Percentiles rank a stretch among this genome's conserved stretches.
Conservation (phyloP, 2,329 filamentous ascomycete species). For the Arthrobotrys pseudoclavata region DNA sequence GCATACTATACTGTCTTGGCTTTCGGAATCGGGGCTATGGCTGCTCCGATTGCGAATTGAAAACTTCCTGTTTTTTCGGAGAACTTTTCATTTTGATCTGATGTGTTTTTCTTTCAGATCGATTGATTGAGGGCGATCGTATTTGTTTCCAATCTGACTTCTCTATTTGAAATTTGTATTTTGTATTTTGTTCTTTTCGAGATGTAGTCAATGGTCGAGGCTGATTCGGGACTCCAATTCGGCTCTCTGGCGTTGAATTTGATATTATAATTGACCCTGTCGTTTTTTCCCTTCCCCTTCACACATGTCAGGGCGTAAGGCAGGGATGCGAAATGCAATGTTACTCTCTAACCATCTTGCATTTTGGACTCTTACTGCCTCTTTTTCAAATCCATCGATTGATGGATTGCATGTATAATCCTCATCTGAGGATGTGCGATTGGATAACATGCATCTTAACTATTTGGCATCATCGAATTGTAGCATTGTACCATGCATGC, state of each 20-base stretch:
- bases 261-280: background rate
- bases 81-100: background rate
- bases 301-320: conserved; percentile 13
- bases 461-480: conserved; percentile 3
- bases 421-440: background rate
- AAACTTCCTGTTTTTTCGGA: background rate
- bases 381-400: background rate
- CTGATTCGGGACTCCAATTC: background rate
- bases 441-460: background rate
- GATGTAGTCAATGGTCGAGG: background rate
- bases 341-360: background rate
- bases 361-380: background rate
- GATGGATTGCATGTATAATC: background rate
- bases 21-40: conserved; percentile 4
- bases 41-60: background rate
- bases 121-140: background rate
- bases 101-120: background rate
- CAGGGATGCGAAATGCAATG: conserved; percentile 15
- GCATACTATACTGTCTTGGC: background rate
- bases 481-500: background rate
- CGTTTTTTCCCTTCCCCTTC: background rate
- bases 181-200: background rate
- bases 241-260: background rate
- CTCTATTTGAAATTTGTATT: background rate
- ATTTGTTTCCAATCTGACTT: background rate